Base-by-base conservation (phyloP, 345 rosid species). In the Gossypium stocksii region DNA sequence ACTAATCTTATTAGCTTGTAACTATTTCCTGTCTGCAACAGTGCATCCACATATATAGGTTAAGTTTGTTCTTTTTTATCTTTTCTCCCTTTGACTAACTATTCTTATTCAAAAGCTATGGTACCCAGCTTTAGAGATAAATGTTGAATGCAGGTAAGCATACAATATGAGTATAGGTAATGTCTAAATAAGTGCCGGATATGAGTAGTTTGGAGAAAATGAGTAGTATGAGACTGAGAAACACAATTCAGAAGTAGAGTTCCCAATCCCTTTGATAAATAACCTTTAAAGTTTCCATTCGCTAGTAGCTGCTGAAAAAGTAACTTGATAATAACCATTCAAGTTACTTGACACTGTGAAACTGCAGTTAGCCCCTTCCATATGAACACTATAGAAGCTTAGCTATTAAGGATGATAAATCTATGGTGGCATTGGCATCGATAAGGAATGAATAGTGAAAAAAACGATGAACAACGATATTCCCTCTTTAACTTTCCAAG, bases 301-400 rank as follows among this genome's bases (percentile, higher is more conserved):
- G 41, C 46, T 34, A 61, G 19, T 45, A 49, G 70, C 41, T n/a
- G 57, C 59, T 1, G 54, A 10, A 62, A 23, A 51, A 53, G 52
- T 14, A 70, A 63, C 44, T 29, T 62, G 63, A 64, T 2, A 4
- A 75, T 38, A 58, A 51, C 62, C 57, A 68, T 51, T 49, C 41
- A 41, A 68, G 13, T 49, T 65, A 38, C 61, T 48, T 56, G 38
- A 56, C 16, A 59, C 12, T 14, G 13, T 52, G 38, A 66, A 72
- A 67, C 65, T 41, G 45, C 14, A 58, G 64, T 60, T 66, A 52
- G 68, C 16, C 70, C 14, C 64, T 29, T 48, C 34, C 20, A 53
- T 13, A 44, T 58, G 64, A 52, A 19, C 7, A 53, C 57, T 74
- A 29, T n/a, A 74, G 60, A 53, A 56, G 53, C 76, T 56, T 63